phyloP scores from a whole-genome alignment of 768 basidiomycete genomes.

The Holtermanniella nyarrowii region DNA sequence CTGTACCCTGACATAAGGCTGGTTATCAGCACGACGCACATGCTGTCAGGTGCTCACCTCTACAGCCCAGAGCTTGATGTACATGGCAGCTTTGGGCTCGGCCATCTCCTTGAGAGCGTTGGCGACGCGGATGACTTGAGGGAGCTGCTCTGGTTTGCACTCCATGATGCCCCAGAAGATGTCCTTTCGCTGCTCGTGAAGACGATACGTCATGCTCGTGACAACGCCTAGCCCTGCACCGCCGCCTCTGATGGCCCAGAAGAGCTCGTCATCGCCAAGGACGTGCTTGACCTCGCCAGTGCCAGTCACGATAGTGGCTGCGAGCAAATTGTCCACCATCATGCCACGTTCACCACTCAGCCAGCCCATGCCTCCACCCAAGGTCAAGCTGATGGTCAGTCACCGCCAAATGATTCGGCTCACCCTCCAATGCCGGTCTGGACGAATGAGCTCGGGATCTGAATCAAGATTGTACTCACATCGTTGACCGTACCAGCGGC shows the following conservation, averaged over 20 bases:
- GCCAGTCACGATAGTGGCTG: slow-evolving; percentile 29
- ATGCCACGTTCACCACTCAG: slow-evolving; percentile 41
- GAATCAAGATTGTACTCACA: slow-evolving; percentile 1
- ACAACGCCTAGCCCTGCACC: slow-evolving; percentile 43
- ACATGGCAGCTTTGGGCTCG: background rate
- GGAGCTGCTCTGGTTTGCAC: background rate
- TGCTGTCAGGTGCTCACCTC: too few species aligned
- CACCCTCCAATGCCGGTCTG: slow-evolving; percentile 8
- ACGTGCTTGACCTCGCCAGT: slow-evolving; percentile 16
- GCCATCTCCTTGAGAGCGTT: background rate
- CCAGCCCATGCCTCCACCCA: slow-evolving; percentile 53
- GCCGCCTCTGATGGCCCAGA: slow-evolving; percentile 31
- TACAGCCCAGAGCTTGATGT: background rate
- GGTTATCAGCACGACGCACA: too few species aligned
- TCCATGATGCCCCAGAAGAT: background rate
- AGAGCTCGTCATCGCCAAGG: slow-evolving; percentile 16
- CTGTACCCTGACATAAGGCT: background rate
- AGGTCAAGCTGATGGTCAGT: slow-evolving; percentile 37
- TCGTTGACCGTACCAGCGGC: slow-evolving; percentile 39
- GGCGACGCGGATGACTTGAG: background rate
- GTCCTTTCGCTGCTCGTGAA: background rate
- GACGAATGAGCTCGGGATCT: too few species aligned
- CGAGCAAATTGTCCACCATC: slow-evolving; percentile 24
- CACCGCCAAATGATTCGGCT: too few species aligned
- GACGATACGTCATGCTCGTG: slow-evolving; percentile 42